phyloP scores from a whole-genome alignment of 2,329 filamentous ascomycete genomes.

The Mycosphaerella sp. region DNA sequence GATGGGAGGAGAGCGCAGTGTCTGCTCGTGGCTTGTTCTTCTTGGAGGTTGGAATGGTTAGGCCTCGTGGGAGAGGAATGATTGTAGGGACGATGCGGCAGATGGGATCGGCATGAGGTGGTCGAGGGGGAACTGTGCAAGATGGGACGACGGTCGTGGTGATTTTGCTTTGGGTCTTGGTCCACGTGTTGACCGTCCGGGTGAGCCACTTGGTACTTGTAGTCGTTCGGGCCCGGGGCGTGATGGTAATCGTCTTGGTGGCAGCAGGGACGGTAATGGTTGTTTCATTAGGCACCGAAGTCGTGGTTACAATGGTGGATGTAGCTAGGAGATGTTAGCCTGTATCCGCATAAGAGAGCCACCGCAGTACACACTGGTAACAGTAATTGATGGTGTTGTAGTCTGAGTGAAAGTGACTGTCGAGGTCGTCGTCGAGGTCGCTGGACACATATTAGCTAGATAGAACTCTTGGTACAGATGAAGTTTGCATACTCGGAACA shows the following conservation, averaged over 20 bases:
- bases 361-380: slow-evolving; percentile 10
- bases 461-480: neutral
- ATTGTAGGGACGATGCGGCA: slow-evolving; percentile 26
- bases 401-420: slow-evolving; percentile 19
- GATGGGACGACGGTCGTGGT: slow-evolving; percentile 35
- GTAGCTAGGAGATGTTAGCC: slow-evolving; percentile 4
- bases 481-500: slow-evolving; percentile 11
- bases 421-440: slow-evolving; percentile 17
- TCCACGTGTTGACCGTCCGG: slow-evolving; percentile 30
- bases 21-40: neutral
- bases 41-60: slow-evolving; percentile 17
- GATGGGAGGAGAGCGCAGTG: slow-evolving; percentile 1
- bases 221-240: slow-evolving; percentile 17
- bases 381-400: slow-evolving; percentile 13
- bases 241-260: slow-evolving; percentile 24
- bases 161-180: slow-evolving; percentile 16
- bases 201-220: slow-evolving; percentile 22
- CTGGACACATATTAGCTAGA: neutral
- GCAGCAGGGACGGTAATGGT: slow-evolving; percentile 29
- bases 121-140: slow-evolving; percentile 28
- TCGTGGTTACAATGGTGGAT: slow-evolving; percentile 16
- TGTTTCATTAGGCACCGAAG: slow-evolving; percentile 23
- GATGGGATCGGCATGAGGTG: slow-evolving; percentile 6
- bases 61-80: slow-evolving; percentile 15
- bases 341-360: no score